These are phyloP conservation scores for Erigeron canadensis DNA, from an alignment of 129 eudicot genomes.

Conservation along the genomic window DNA sequence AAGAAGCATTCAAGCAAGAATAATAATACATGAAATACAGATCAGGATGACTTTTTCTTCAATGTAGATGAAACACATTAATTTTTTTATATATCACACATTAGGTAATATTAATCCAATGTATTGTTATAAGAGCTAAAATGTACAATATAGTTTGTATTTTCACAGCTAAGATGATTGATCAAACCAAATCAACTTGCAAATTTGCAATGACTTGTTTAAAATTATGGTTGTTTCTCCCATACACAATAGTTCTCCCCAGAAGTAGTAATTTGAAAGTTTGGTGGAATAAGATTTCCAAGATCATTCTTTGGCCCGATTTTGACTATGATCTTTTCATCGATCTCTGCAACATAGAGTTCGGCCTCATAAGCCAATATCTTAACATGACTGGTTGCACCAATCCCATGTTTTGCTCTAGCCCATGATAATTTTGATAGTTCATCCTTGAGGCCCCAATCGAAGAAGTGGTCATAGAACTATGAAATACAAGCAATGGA, in stretches of 20 bases:
- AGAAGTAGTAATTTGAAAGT: conserved; percentile 53
- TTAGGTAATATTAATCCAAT: not conserved
- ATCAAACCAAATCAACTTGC: not conserved
- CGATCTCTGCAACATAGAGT: conserved; percentile 64
- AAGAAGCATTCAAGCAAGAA: conserved; percentile 50
- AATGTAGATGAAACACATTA: conserved; percentile 19
- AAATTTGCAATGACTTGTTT: not conserved
- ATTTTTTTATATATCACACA: not conserved
- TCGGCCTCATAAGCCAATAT: conserved; percentile 70
- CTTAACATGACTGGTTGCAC: conserved; percentile 52
- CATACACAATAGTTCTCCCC: conserved; percentile 59
- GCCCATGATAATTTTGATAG: conserved; percentile 41
- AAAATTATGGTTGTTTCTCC: conserved; percentile 37
- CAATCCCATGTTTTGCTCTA: conserved; percentile 50
- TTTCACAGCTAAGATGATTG: not conserved
- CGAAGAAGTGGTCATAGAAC: conserved; percentile 76
- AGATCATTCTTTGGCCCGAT: conserved; percentile 56
- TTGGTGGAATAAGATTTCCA: conserved; percentile 53
- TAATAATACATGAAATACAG: conserved; percentile 20
- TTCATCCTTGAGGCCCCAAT: conserved; percentile 66
- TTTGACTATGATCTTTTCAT: conserved; percentile 48
- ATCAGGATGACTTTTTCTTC: not conserved
- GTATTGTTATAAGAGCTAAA: conserved; percentile 2
- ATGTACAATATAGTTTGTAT: not conserved
- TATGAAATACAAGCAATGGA: conserved; percentile 22